Base-by-base conservation (phyloP, 768 basidiomycete genomes). In the Leucosporidium yakuticum region DNA sequence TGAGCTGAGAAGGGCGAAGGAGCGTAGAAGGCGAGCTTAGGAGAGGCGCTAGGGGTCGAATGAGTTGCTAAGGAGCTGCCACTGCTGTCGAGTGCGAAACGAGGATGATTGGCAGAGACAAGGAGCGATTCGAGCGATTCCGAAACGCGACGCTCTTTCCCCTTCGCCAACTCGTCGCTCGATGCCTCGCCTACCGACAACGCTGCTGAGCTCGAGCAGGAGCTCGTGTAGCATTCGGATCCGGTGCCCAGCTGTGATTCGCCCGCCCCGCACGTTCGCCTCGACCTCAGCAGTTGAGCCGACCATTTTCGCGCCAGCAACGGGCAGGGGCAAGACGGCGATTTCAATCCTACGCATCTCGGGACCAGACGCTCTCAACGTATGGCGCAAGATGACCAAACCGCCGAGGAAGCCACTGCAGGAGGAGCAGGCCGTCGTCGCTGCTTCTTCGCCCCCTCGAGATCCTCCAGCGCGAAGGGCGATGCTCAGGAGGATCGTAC, bases 291-390 rank as follows among this genome's bases (percentile, higher is more conserved):
- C 15, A 25, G 51, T 20, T 29, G 48, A 56, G 5, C 71, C 71
- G 11, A 94, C 92, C 4, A 90, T 95, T 56, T 95, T 88, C 76
- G 92, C 91, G 2, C 82, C 93, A 32, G 90, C 91, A 0, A 92
- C 91, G 0, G 89, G 91, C 2, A 85, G 88, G 4, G 92, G 91
- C 1, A 91, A 87, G 69, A 90, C 84, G 5, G 92, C 91, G 21
- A 83, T 95, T 23, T 90, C 87, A 1, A 86, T 95, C 49, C 80
- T 94, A 61, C 83, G 92, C 66, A 80, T 95, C 14, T 92, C 91
- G 3, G 92, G 92, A 0, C 89, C 89, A 1, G 84, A 85, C 54
- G 87, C 86, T 0, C 76, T 83, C 27, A 71, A 79, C 0, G 89
- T 90, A 2, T 89, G 87, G 85, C 77, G 60, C 7, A 59, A 50